Conservation (phyloP, 176 grass and related monocot species). For the Cymbopogon citratus region DNA sequence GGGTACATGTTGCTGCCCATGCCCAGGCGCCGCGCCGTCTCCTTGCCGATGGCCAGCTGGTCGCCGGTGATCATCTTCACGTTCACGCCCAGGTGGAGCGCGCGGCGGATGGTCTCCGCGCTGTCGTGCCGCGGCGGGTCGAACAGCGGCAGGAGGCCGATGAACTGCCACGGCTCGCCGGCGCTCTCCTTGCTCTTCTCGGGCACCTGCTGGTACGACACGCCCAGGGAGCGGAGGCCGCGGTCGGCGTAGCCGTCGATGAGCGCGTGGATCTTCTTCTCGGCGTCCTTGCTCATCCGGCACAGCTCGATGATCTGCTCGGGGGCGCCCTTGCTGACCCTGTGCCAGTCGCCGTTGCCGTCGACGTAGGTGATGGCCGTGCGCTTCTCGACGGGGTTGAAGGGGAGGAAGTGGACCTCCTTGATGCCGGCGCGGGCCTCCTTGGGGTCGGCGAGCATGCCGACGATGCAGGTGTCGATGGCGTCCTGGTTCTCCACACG, state of each 20-base stretch:
- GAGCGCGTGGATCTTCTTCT: slow-evolving; percentile 58
- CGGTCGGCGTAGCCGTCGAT: slow-evolving; percentile 89
- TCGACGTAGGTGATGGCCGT: slow-evolving; percentile 94
- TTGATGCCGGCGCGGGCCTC: slow-evolving; percentile 75
- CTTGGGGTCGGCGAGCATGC: slow-evolving; percentile 84
- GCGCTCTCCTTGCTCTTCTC: slow-evolving; percentile 67
- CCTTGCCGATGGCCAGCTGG: slow-evolving; percentile 94
- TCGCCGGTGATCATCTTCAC: slow-evolving; percentile 99
- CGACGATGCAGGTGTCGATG: slow-evolving; percentile 80
- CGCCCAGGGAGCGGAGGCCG: slow-evolving; percentile 67
- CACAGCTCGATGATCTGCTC: slow-evolving; percentile 97
- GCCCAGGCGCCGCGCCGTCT: slow-evolving; percentile 70
- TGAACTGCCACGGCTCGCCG: slow-evolving; percentile 71
- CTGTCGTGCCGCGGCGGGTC: slow-evolving; percentile 93
- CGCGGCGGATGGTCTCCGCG: slow-evolving; percentile 82
- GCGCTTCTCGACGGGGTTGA: slow-evolving; percentile 93
- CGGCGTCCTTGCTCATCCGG: slow-evolving; percentile 54
- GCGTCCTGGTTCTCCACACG: slow-evolving; percentile 95
- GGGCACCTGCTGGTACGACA: slow-evolving; percentile 73
- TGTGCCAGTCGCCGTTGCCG: slow-evolving; percentile 68
- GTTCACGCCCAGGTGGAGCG: slow-evolving; percentile 79
- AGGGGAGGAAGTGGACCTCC: slow-evolving; percentile 91
- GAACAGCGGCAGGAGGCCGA: slow-evolving; percentile 78
- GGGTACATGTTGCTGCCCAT: slow-evolving; percentile 99
- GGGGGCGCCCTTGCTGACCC: slow-evolving; percentile 86